Evolutionary conservation across 228 moss, liverwort and hornwort genomes (phyloP).

Genomic region (Sphagnum magellanicum): DNA sequence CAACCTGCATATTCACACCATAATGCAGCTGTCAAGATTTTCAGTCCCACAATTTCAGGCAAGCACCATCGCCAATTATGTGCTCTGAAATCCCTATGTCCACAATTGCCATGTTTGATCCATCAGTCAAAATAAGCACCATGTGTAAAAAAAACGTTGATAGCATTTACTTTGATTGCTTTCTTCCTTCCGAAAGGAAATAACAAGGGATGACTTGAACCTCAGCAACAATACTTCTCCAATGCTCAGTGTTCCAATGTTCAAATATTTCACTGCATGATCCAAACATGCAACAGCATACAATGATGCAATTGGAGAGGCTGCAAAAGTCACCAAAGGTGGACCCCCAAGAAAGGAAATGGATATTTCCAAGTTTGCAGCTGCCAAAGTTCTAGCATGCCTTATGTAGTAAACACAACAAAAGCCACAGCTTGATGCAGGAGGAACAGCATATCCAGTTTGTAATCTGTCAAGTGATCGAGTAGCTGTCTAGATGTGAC

Average conservation of each 20-base stretch:
- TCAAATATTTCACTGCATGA: constrained; percentile 73
- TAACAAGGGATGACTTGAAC: constrained; percentile 61
- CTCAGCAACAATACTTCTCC: constrained; percentile 46
- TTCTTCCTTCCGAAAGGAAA: constrained; percentile 27
- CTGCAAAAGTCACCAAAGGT: constrained; percentile 39
- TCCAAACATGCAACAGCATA: constrained; percentile 75
- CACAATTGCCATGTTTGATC: constrained; percentile 77
- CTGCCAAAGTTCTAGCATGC: constrained; percentile 88
- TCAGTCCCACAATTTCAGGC: constrained; percentile 75
- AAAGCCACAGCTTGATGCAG: no score
- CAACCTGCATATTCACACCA: constrained; percentile 56
- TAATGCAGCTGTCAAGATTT: constrained; percentile 27
- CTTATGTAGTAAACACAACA: constrained; percentile 2
- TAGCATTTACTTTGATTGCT: constrained; percentile 15
- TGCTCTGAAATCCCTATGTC: constrained; percentile 66
- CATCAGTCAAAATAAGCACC: constrained; percentile 55
- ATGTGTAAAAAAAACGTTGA: constrained; percentile 76
- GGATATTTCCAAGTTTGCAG: constrained; percentile 71
- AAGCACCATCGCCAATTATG: constrained; percentile 48
- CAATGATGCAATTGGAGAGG: constrained; percentile 57
- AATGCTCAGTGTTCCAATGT: constrained; percentile 63
- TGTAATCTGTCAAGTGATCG: constrained; percentile 89
- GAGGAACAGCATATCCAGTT: constrained; percentile 51
- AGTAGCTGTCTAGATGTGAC: constrained; percentile 89
- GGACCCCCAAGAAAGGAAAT: constrained; percentile 74